Evolutionary conservation across 75 land plant genomes (phyloP), one percentile per base, ranked within the genome.

Genomic region (Azolla pinnata): DNA sequence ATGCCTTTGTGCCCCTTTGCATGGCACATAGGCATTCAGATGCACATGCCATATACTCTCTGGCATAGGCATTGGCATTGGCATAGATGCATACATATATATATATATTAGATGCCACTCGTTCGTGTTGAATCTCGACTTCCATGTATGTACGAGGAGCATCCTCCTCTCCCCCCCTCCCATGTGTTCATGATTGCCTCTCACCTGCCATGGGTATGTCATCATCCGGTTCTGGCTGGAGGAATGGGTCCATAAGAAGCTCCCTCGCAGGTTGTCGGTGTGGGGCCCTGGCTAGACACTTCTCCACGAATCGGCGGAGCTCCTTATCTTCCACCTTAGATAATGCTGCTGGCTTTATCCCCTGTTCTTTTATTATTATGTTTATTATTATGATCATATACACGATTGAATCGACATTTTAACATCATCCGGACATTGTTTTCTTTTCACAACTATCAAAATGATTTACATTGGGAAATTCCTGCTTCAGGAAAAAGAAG

Each of bases 211-310:
- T 46, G 52, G 49, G 49, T 17, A 23, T 3, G 21, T 46, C 49
- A 3, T 3, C 21, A 46, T 46, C 49, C 17, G 63, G 24, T 50
- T 61, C 49, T 18, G n/a, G 14, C 21, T 46, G 81, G 5, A 92
- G 84, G 78, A 92, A 92, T 0, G 97, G 86, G 40, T 92, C 86
- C 78, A 49, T 66, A 56, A 92, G 57, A 18, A 92, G 76, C 67
- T 92, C 95, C 26, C 75, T 85, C 2, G 97, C 97, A 45, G 95
- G 40, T 57, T 79, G 75, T 38, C 91, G 65, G 14, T 64, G 59
- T 59, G 83, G 76, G 17, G 62, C 87, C 44, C 63, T 35, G 23
- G 79, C 80, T 32, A 90, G 60, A 44, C 97, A 90, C 66, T 83
- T 90, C 60, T 81, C 92, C 42, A 90, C 75, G 54, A 90, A 90